Evolutionary conservation across 805 yeast species (phyloP).

Genomic region (Isabelozyma rhagii): DNA sequence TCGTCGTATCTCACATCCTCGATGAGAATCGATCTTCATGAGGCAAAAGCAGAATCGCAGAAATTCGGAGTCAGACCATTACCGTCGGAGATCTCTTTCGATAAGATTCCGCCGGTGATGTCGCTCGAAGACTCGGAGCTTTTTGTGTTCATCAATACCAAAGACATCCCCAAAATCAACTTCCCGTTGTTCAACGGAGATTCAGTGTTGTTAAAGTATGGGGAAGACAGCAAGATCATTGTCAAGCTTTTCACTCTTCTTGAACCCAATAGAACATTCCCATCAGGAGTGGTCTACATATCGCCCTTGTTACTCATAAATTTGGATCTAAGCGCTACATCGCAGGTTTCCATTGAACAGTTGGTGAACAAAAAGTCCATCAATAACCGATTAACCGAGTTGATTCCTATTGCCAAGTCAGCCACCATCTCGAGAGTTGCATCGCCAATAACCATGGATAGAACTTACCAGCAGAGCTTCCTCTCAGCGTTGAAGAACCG

Average conservation of each 20-base stretch:
- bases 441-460: slow-evolving; percentile 66
- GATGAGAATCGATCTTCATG: slow-evolving; percentile 13
- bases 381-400: slow-evolving; percentile 17
- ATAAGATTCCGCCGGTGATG: slow-evolving; percentile 18
- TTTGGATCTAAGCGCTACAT: slow-evolving; percentile 31
- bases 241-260: slow-evolving; percentile 55
- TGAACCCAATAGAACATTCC: slow-evolving; percentile 53
- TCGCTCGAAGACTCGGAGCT: slow-evolving; percentile 35
- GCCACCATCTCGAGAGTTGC: slow-evolving; percentile 66
- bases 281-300: slow-evolving; percentile 41
- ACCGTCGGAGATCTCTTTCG: slow-evolving; percentile 22
- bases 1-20: slow-evolving; percentile 32
- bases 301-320: slow-evolving; percentile 63
- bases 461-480: slow-evolving; percentile 58
- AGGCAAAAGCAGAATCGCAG: neutral
- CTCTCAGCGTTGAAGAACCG: slow-evolving; percentile 57
- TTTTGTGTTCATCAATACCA: slow-evolving; percentile 41
- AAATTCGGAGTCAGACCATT: slow-evolving; percentile 25
- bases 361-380: slow-evolving; percentile 5
- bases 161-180: slow-evolving; percentile 46
- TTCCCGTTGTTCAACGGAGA: slow-evolving; percentile 73
- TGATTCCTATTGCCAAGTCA: slow-evolving; percentile 53
- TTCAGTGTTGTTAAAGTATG: slow-evolving; percentile 35
- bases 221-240: slow-evolving; percentile 11
- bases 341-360: slow-evolving; percentile 17